Evolutionary conservation across 305 asterid genomes (phyloP).

Genomic region (Solanum hybrid): DNA sequence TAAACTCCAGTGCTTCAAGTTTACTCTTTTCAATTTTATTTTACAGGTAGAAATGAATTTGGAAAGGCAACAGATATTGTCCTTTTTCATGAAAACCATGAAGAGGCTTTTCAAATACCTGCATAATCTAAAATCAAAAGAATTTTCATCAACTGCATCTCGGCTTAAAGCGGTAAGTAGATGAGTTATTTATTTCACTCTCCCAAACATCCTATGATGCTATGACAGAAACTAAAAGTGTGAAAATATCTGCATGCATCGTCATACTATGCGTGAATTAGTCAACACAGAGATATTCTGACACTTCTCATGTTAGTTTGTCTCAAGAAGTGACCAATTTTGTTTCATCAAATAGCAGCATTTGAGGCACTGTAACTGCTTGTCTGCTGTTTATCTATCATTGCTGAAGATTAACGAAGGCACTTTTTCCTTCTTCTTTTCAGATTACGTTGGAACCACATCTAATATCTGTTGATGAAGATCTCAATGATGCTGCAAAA

Average conservation of each 20-base stretch:
- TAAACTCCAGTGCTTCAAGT: neutral
- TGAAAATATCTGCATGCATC: neutral
- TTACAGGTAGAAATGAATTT: conserved; percentile 55
- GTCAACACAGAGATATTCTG: neutral
- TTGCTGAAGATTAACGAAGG: neutral
- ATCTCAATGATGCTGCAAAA: conserved; percentile 65
- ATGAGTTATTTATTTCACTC: neutral
- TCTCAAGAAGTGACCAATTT: neutral
- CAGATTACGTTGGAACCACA: conserved; percentile 71
- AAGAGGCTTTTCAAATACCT: conserved; percentile 57
- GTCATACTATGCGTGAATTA: neutral
- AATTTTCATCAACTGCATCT: conserved; percentile 35
- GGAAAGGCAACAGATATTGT: conserved; percentile 60
- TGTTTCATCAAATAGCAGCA: neutral
- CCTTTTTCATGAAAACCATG: conserved; percentile 55
- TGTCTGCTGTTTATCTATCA: neutral
- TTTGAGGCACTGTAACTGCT: neutral
- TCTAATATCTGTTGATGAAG: conserved; percentile 66
- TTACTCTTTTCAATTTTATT: conserved; percentile 7
- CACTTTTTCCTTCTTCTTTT: conserved; percentile 2
- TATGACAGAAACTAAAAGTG: neutral
- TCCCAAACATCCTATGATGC: neutral
- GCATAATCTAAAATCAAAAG: conserved; percentile 29
- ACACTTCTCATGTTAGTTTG: neutral
- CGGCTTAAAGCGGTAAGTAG: conserved; percentile 59